These are phyloP conservation scores for Teratosphaeria zuluensis DNA, from an alignment of 2,329 filamentous ascomycete species.

Conservation along the genomic window DNA sequence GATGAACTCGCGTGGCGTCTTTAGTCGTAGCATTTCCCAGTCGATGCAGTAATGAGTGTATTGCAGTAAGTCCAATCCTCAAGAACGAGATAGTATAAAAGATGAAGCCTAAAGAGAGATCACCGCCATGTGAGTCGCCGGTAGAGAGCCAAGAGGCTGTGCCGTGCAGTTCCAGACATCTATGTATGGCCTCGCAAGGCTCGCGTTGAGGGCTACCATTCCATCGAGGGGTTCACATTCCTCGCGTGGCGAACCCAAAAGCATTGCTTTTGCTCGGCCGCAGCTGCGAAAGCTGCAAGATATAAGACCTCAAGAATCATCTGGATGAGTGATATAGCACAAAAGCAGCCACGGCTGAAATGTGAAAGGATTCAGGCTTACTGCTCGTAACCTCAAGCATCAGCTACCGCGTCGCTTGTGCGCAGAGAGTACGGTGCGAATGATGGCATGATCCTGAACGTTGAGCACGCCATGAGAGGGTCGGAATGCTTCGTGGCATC, in stretches of 20 bases:
- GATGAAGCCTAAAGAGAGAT: not conserved
- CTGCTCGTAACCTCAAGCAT: not conserved
- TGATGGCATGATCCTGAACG: no score
- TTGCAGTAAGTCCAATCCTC: not conserved
- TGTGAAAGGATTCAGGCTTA: not conserved
- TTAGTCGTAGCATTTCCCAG: not conserved
- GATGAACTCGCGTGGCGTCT: not conserved
- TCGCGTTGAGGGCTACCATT: no score
- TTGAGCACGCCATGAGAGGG: no score
- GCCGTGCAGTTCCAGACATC: no score
- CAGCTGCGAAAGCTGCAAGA: no score
- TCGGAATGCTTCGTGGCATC: not conserved
- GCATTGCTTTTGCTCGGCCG: no score
- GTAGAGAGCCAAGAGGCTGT: not conserved
- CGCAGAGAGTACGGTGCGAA: no score
- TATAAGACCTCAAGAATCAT: not conserved
- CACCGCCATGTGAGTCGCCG: not conserved
- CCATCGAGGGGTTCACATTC: no score
- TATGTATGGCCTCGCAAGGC: no score
- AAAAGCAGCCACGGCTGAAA: not conserved
- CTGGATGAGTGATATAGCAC: not conserved
- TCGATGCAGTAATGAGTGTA: not conserved
- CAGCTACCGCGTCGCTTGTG: not conserved
- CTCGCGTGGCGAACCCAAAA: no score
- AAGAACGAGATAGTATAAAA: not conserved